phyloP scores from a whole-genome alignment of 257 asterid species.

The Echium plantagineum region DNA sequence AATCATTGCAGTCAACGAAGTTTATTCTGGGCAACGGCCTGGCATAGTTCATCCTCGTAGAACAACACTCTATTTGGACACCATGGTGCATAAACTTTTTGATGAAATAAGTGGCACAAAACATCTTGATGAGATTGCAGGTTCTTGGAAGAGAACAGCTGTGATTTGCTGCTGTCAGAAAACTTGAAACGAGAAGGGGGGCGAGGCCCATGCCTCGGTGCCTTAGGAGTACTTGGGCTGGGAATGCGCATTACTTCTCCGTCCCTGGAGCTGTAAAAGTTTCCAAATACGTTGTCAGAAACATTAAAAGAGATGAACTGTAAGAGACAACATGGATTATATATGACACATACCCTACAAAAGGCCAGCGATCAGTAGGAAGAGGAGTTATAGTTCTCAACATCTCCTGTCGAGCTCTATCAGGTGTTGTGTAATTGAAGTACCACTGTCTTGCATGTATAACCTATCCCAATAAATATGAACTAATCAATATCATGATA shows the following conservation, averaged over 20 bases:
- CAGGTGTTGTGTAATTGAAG: constrained; percentile 90
- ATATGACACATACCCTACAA: constrained; percentile 35
- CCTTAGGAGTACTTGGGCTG: constrained; percentile 83
- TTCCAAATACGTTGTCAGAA: background rate
- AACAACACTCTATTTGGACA: constrained; percentile 70
- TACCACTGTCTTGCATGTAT: constrained; percentile 70
- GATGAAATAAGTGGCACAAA: constrained; percentile 60
- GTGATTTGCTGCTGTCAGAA: constrained; percentile 75
- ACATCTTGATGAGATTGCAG: constrained; percentile 43
- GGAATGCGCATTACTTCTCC: constrained; percentile 30
- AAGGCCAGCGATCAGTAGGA: constrained; percentile 83
- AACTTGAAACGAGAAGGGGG: constrained; percentile 71
- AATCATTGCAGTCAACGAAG: constrained; percentile 40
- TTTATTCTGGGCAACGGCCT: constrained; percentile 94
- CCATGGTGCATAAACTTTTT: constrained; percentile 67
- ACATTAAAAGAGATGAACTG: background rate
- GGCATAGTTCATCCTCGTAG: constrained; percentile 90
- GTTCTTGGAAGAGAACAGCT: constrained; percentile 80
- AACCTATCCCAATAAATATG: constrained; percentile 32
- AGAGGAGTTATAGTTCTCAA: constrained; percentile 71
- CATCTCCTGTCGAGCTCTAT: constrained; percentile 82
- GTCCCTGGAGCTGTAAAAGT: constrained; percentile 45
- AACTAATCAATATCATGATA: background rate
- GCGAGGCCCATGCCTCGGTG: constrained; percentile 85
- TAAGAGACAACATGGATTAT: background rate